Conservation (phyloP, 257 asterid species). For the Pogostemon cablin region DNA sequence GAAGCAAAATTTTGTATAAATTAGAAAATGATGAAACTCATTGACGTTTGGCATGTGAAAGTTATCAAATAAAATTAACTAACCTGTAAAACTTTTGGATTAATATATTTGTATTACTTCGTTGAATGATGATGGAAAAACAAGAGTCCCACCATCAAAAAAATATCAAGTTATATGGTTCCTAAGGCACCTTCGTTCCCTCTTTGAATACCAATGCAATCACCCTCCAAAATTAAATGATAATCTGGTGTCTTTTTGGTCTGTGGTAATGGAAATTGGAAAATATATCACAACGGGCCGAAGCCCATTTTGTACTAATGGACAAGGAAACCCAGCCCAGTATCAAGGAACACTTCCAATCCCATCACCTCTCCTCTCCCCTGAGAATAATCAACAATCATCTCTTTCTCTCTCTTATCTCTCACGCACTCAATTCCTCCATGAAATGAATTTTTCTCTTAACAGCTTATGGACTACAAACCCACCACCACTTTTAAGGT, state of each 20-base stretch:
- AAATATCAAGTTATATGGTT: neutral
- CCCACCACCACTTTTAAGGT: slow-evolving; percentile 38
- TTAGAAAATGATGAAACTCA: no score
- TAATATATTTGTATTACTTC: no score
- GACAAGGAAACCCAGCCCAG: neutral
- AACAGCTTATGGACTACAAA: slow-evolving; percentile 41
- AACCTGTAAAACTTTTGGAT: no score
- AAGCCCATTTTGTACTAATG: neutral
- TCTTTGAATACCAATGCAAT: neutral
- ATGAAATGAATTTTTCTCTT: slow-evolving; percentile 42
- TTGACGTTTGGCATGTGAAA: no score
- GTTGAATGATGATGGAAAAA: no score
- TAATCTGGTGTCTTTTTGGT: neutral
- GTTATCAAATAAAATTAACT: no score
- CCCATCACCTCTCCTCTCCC: slow-evolving; percentile 3
- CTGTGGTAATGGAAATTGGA: neutral
- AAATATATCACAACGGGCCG: neutral
- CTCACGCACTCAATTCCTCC: slow-evolving; percentile 15
- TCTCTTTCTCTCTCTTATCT: neutral
- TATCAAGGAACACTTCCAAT: neutral
- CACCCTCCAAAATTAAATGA: neutral
- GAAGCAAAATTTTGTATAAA: no score
- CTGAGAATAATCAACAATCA: slow-evolving; percentile 6
- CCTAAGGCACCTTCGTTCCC: neutral
- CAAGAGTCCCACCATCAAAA: no score